A percentile compares a stretch with the other conserved stretches of the same genome.
Evolutionary conservation across 192 early-diverging fungal genomes (phyloP).

Genomic region (Coemansia sp.): DNA sequence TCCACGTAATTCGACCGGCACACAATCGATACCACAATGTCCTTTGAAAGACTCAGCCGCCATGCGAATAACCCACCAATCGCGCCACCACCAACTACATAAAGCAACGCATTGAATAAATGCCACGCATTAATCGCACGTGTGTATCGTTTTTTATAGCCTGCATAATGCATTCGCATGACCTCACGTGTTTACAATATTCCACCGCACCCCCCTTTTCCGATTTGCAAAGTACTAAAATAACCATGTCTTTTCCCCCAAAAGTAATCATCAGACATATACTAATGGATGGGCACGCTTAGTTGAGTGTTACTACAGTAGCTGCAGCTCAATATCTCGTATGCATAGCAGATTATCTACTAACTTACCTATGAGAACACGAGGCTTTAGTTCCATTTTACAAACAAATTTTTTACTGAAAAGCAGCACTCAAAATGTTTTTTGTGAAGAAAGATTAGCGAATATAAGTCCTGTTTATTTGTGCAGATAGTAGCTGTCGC

Average conservation of each 20-base stretch:
- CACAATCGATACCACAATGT: constrained; percentile 32
- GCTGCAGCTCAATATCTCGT: not conserved
- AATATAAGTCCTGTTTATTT: not conserved
- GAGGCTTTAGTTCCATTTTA: constrained; percentile 43
- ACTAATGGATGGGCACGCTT: too few relatives aligned
- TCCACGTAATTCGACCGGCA: constrained; percentile 49
- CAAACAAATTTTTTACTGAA: not conserved
- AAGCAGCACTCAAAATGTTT: not conserved
- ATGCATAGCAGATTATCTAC: not conserved
- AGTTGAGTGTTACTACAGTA: not conserved
- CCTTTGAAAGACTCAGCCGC: constrained; percentile 36
- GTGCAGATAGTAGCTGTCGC: not conserved
- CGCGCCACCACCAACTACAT: constrained; percentile 50
- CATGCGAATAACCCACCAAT: constrained; percentile 48
- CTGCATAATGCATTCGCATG: not conserved
- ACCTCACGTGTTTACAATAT: not conserved
- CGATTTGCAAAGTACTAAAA: not conserved
- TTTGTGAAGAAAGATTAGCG: not conserved
- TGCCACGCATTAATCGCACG: not conserved
- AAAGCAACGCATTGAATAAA: not conserved
- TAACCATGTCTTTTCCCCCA: too few relatives aligned
- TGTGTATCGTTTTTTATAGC: not conserved
- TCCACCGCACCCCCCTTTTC: not conserved
- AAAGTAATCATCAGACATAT: not conserved
- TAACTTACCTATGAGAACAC: constrained; percentile 41